Evolutionary conservation across 768 basidiomycete species (phyloP).

Genomic region (Russula griseocarnosa): DNA sequence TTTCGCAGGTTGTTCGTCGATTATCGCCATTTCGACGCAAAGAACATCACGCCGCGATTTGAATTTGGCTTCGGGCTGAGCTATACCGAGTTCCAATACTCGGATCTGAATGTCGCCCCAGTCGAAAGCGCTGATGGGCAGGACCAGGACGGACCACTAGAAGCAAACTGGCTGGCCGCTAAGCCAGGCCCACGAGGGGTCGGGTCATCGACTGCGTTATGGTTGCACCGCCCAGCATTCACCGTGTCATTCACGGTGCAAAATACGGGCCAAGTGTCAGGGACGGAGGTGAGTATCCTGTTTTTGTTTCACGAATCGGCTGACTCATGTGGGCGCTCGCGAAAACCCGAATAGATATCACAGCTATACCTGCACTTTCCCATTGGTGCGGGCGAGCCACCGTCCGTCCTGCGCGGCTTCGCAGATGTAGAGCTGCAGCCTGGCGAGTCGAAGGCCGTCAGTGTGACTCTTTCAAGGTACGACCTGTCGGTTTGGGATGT

Average conservation of each 20-base stretch:
- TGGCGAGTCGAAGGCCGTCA: constrained; percentile 27
- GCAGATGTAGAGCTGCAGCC: constrained; percentile 28
- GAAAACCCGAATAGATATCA: constrained; percentile 45
- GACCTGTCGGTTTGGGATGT: constrained; percentile 38
- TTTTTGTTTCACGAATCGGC: background rate
- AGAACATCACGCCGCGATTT: constrained; percentile 72
- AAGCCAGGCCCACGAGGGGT: constrained; percentile 49
- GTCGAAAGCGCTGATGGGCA: constrained; percentile 5
- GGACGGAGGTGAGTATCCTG: constrained; percentile 51
- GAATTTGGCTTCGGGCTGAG: constrained; percentile 90
- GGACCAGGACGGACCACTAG: constrained; percentile 39
- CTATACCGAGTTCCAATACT: constrained; percentile 79
- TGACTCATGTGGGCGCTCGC: background rate
- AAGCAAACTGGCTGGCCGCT: constrained; percentile 58
- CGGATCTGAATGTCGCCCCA: constrained; percentile 45
- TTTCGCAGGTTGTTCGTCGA: constrained; percentile 31
- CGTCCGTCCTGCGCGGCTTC: constrained; percentile 48
- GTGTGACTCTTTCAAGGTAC: constrained; percentile 28
- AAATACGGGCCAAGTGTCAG: constrained; percentile 59
- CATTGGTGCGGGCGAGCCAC: constrained; percentile 59
- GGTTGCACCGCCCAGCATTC: constrained; percentile 66
- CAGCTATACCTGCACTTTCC: constrained; percentile 76
- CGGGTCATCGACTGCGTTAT: constrained; percentile 60
- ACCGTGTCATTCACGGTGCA: constrained; percentile 58
- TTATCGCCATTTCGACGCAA: constrained; percentile 44